Percentiles rank a stretch among this genome's conserved stretches.
phyloP scores from a whole-genome alignment of 768 basidiomycete genomes.

The Phylloporus scabripes region DNA sequence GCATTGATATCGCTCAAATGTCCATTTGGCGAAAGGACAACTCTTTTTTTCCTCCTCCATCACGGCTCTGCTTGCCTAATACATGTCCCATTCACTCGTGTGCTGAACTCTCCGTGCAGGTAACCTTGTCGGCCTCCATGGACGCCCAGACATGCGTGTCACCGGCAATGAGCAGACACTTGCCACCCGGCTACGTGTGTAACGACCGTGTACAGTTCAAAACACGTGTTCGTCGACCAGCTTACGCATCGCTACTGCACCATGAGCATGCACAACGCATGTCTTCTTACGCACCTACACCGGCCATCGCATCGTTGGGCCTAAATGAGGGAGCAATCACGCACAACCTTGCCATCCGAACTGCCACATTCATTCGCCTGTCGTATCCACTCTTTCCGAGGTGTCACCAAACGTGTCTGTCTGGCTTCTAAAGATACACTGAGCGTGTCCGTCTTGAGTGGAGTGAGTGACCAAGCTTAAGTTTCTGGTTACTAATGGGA shows the following conservation, averaged over 20 bases:
- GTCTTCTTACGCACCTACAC: conserved; percentile 11
- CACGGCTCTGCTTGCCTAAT: background rate
- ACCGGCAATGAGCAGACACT: background rate
- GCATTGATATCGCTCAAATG: background rate
- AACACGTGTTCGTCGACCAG: conserved; percentile 8
- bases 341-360: background rate
- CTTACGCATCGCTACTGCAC: background rate
- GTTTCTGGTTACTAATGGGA: background rate
- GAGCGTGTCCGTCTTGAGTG: background rate
- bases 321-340: conserved; percentile 4
- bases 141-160: background rate
- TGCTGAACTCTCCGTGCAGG: background rate
- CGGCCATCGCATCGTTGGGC: conserved; percentile 1
- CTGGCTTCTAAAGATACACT: conserved; percentile 1
- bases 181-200: background rate
- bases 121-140: background rate
- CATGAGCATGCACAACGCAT: conserved; percentile 6
- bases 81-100: background rate
- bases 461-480: background rate
- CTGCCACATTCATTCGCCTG: background rate
- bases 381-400: background rate
- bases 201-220: conserved; percentile 4
- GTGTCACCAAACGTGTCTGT: background rate
- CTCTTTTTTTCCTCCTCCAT: background rate
- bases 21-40: background rate